phyloP scores from a whole-genome alignment of 1,284 basidiomycete genomes.

The Tylopilus orsonianus region DNA sequence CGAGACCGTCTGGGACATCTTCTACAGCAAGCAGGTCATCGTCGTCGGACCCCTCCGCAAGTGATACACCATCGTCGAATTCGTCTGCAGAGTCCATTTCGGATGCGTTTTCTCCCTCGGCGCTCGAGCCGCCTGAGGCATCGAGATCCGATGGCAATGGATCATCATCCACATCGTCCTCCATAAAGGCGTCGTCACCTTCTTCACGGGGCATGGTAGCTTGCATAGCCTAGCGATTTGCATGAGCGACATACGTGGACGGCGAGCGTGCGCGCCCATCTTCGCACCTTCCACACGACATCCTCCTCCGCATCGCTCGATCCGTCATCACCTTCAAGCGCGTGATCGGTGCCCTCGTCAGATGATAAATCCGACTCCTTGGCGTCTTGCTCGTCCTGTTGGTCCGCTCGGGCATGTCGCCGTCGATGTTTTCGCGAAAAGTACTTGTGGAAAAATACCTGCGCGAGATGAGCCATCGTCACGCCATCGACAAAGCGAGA shows the following conservation, averaged over 20 bases:
- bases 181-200: conserved; percentile 45
- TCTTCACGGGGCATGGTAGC: conserved; percentile 66
- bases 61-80: conserved; percentile 43
- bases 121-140: conserved; percentile 33
- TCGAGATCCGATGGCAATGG: conserved; percentile 41
- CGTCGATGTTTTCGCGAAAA: conserved; percentile 62
- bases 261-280: neutral
- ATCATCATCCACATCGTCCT: conserved; percentile 38
- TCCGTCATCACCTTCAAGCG: conserved; percentile 38
- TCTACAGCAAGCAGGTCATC: conserved; percentile 64
- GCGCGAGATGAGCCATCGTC: conserved; percentile 4
- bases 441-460: conserved; percentile 71
- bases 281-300: conserved; percentile 80
- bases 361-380: conserved; percentile 34
- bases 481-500: neutral
- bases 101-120: conserved; percentile 26
- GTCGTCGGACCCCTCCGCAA: conserved; percentile 68
- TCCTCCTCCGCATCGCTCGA: conserved; percentile 56
- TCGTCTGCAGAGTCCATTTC: conserved; percentile 18
- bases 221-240: conserved; percentile 70
- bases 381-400: conserved; percentile 29
- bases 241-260: neutral
- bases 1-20: conserved; percentile 52
- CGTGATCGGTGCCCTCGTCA: too few relatives aligned
- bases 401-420: conserved; percentile 40